Percentiles rank a stretch among this genome's conserved stretches.
These are phyloP conservation scores for Diaporthe citrichinensis DNA, from an alignment of 2,329 filamentous ascomycete species.

Conservation along the genomic window DNA sequence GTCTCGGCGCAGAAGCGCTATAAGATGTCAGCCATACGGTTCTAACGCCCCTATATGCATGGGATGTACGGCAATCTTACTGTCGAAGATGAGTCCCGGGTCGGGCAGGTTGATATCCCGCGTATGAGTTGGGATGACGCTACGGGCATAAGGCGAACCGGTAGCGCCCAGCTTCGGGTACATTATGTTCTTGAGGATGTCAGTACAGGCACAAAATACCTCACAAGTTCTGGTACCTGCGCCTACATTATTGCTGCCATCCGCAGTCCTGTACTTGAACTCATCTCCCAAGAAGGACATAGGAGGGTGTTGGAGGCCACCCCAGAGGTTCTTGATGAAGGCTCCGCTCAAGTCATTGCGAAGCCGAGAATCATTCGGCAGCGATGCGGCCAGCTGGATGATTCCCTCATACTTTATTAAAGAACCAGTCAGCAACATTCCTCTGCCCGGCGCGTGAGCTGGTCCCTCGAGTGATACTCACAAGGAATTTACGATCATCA, in stretches of 20 bases:
- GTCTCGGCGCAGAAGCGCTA: neutral
- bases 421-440: neutral
- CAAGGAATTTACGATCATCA: conserved; percentile 18
- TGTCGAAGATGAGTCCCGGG: conserved; percentile 13
- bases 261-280: neutral
- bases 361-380: conserved; percentile 11
- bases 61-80: neutral
- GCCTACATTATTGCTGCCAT: conserved; percentile 3
- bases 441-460: too few species aligned
- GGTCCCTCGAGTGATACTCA: neutral
- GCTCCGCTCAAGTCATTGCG: conserved; percentile 16
- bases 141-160: neutral
- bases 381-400: neutral
- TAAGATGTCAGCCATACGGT: neutral
- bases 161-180: neutral
- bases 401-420: neutral
- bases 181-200: neutral
- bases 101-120: neutral
- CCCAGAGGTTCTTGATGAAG: conserved; percentile 13
- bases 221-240: too few species aligned
- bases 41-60: accelerated
- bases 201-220: too few species aligned
- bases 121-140: neutral
- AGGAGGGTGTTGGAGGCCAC: conserved; percentile 2
- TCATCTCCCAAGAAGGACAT: conserved; percentile 2